phyloP scores from a whole-genome alignment of 352 stramenopile species.

The Globisporangium echinulatum region DNA sequence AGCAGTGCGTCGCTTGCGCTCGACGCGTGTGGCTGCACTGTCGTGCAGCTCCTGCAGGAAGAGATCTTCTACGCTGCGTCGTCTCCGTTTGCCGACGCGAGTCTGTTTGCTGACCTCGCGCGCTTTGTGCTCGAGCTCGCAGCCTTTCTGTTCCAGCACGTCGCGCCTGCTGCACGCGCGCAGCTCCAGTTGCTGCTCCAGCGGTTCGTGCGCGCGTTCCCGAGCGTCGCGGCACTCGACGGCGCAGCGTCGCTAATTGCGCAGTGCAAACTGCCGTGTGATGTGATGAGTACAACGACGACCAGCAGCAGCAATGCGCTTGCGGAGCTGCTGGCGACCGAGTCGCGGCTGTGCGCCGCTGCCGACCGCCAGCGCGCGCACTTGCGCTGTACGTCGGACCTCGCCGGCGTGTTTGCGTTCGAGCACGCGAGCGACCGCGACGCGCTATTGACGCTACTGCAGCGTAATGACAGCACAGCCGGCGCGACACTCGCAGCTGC shows the following conservation, averaged over 20 bases:
- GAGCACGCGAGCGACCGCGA: slow-evolving; percentile 24
- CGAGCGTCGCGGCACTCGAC: slow-evolving; percentile 16
- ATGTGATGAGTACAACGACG: neutral
- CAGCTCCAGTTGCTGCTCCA: slow-evolving; percentile 26
- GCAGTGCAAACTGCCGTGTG: slow-evolving; percentile 1
- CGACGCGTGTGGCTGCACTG: slow-evolving; percentile 31
- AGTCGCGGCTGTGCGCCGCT: slow-evolving; percentile 14
- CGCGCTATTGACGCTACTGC: slow-evolving; percentile 22
- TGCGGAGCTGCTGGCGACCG: slow-evolving; percentile 1
- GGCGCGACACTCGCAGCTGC: slow-evolving; percentile 4
- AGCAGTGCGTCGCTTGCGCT: slow-evolving; percentile 11
- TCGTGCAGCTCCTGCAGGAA: slow-evolving; percentile 40
- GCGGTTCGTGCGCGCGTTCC: slow-evolving; percentile 24
- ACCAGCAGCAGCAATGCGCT: neutral
- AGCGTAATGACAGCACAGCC: slow-evolving; percentile 16
- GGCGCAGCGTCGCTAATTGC: slow-evolving; percentile 1
- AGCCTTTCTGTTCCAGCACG: slow-evolving; percentile 24
- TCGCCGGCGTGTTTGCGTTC: slow-evolving; percentile 44
- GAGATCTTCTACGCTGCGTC: slow-evolving; percentile 32
- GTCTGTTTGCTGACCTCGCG: slow-evolving; percentile 22
- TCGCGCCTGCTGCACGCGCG: slow-evolving; percentile 11
- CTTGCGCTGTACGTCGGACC: slow-evolving; percentile 39
- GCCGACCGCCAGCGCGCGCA: slow-evolving; percentile 38
- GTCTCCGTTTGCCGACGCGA: neutral
- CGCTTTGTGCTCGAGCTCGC: slow-evolving; percentile 26